Evolutionary conservation across 2,329 filamentous ascomycete genomes (phyloP).

Genomic region (Xylaria sp.): DNA sequence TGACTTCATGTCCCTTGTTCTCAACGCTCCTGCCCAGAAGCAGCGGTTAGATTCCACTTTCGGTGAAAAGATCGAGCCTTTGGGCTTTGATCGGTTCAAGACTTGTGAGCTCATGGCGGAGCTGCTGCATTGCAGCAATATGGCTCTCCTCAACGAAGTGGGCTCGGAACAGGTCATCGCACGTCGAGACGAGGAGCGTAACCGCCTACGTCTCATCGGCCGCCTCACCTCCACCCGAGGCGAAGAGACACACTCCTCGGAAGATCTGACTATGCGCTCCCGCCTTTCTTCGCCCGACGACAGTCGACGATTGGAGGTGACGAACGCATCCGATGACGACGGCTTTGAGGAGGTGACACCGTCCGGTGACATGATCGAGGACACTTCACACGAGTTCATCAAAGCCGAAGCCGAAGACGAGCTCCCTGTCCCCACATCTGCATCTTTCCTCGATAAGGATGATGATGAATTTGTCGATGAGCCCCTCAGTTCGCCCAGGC

Average conservation of each 20-base stretch:
- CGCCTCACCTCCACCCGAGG: conserved; percentile 62
- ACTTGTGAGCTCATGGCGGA: conserved; percentile 99
- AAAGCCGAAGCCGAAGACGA: conserved; percentile 65
- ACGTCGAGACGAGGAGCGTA: conserved; percentile 79
- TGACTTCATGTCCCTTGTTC: conserved; percentile 89
- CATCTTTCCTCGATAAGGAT: conserved; percentile 61
- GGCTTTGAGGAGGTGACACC: conserved; percentile 89
- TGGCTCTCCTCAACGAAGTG: conserved; percentile 91
- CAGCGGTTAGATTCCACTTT: conserved; percentile 84
- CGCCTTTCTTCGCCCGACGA: conserved; percentile 60
- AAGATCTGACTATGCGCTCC: conserved; percentile 67
- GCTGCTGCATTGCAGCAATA: conserved; percentile 96
- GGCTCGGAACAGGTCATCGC: conserved; percentile 88
- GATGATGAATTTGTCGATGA: conserved; percentile 81
- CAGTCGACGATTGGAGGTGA: conserved; percentile 74
- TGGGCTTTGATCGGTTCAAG: conserved; percentile 98
- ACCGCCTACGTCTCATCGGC: conserved; percentile 77
- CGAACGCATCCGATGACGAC: conserved; percentile 85
- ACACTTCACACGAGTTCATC: conserved; percentile 72
- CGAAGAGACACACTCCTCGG: conserved; percentile 55
- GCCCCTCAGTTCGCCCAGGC: conserved; percentile 70
- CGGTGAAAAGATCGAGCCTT: conserved; percentile 86
- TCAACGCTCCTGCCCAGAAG: conserved; percentile 75
- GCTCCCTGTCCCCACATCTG: conserved; percentile 46
- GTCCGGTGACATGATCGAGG: conserved; percentile 72